Evolutionary conservation across 208 protist species (phyloP), one percentile per base, ranked within the genome.

Genomic region (Leishmania major): DNA sequence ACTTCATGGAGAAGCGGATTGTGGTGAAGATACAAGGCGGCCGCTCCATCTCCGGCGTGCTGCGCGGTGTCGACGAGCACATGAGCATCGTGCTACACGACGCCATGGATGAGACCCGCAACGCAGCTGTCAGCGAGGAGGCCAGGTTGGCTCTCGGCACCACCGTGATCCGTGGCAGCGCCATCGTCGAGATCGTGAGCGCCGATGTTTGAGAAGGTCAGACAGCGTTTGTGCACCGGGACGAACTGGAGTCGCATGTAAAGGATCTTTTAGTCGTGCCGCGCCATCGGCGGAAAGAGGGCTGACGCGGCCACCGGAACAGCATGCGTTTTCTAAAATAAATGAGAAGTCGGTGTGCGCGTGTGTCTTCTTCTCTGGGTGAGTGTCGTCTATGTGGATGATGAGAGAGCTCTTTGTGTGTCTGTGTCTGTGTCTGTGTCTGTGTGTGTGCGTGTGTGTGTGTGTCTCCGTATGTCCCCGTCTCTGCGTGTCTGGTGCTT

Each of bases 1-100:
- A 95, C 85, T 99, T 98, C 89, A 98, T 99, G 95, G 97, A 99
- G 86, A 99, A 99, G 93, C 87, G 92, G 53, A 94, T 98, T 19
- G 78, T 95, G 47, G 89, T 99, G 55, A 98, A 99, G 86, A 89
- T 99, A 8, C 98, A 99, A 78, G 98, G 96, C 40, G 99, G 99
- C 74, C 97, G 98, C 59, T 94, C 87, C 43, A 92, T 99, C 60
- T 96, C 90, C 15, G 98, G 99, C 25, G 90, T 98, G 11, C 92
- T 99, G 53, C 95, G 99, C 49, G 99, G 99, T 11, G 99, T 98
- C 35, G 98, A 99, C 87, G 86, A 98, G 79, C 99, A 99, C 86
- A 99, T 99, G 98, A 99, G 99, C 78, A 87, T 99, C 59, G 98
- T 99, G 28, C 90, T 99, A 17, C 94, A 99, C 82, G 97, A 99